Conservation (phyloP, 768 basidiomycete genomes). For the Punctularia strigosozonata region DNA sequence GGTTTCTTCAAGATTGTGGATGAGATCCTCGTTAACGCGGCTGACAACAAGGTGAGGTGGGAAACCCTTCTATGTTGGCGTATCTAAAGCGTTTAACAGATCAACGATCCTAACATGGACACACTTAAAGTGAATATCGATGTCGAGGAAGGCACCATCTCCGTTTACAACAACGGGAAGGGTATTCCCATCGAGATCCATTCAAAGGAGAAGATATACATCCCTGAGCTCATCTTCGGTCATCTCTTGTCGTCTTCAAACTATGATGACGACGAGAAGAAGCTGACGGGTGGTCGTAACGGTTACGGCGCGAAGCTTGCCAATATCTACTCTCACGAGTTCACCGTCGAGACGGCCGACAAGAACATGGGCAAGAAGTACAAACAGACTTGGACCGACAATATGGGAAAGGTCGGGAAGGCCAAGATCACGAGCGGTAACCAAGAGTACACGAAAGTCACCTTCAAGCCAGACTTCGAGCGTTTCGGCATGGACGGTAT, state of each 20-base stretch:
- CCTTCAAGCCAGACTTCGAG: conserved; percentile 84
- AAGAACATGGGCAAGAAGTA: conserved; percentile 81
- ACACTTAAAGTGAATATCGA: conserved; percentile 83
- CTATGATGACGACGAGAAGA: conserved; percentile 98
- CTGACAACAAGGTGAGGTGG: conserved; percentile 85
- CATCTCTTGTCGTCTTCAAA: conserved; percentile 90
- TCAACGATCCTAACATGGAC: conserved; percentile 89
- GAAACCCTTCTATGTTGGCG: not conserved
- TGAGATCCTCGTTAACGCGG: conserved; percentile 97
- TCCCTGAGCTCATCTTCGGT: conserved; percentile 96
- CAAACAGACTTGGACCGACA: conserved; percentile 87
- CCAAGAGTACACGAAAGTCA: conserved; percentile 88
- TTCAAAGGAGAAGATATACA: conserved; percentile 84
- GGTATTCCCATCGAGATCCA: conserved; percentile 98
- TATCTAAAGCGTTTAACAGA: conserved; percentile 31
- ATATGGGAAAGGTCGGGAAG: conserved; percentile 82
- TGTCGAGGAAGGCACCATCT: conserved; percentile 72
- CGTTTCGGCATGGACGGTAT: conserved; percentile 89
- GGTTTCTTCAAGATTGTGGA: conserved; percentile 99
- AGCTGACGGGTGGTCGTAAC: conserved; percentile 95
- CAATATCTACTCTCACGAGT: conserved; percentile 96
- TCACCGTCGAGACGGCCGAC: conserved; percentile 93
- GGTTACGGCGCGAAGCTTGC: conserved; percentile 97
- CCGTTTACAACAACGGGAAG: conserved; percentile 89
- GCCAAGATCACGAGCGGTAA: conserved; percentile 90